These are phyloP conservation scores for Margaritispora aquatica DNA, from an alignment of 495 filamentous ascomycete species.

Conservation along the genomic window DNA sequence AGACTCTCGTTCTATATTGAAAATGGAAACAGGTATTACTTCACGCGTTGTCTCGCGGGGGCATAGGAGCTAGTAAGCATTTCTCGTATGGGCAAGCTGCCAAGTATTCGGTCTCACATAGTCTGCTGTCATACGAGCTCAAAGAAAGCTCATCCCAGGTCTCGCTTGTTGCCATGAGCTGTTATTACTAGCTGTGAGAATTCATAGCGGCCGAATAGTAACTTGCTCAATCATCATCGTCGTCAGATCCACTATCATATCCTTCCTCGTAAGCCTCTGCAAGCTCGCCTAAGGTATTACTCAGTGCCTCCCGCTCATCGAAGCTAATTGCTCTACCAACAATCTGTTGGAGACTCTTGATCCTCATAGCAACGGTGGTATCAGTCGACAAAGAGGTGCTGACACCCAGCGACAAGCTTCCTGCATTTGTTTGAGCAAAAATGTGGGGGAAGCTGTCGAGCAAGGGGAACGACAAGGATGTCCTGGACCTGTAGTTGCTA, in stretches of 20 bases:
- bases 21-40: background rate
- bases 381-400: slow-evolving; percentile 65
- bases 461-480: slow-evolving; percentile 62
- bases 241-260: slow-evolving; percentile 80
- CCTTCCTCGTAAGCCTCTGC: slow-evolving; percentile 85
- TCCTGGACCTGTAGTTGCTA: slow-evolving; percentile 27
- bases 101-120: background rate
- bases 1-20: background rate
- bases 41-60: background rate
- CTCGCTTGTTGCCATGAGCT: background rate
- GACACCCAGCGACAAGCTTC: slow-evolving; percentile 36
- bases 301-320: slow-evolving; percentile 75
- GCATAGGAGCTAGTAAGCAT: background rate
- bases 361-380: slow-evolving; percentile 56
- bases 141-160: background rate
- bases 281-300: slow-evolving; percentile 78
- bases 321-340: slow-evolving; percentile 55
- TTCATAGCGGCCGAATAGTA: background rate
- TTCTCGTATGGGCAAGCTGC: background rate
- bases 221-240: slow-evolving; percentile 59
- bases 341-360: slow-evolving; percentile 59
- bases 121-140: background rate
- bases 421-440: slow-evolving; percentile 40
- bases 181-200: too few relatives aligned
- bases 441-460: slow-evolving; percentile 76